Conservation (phyloP, 306 rosid species). For the Carpinus fangiana region DNA sequence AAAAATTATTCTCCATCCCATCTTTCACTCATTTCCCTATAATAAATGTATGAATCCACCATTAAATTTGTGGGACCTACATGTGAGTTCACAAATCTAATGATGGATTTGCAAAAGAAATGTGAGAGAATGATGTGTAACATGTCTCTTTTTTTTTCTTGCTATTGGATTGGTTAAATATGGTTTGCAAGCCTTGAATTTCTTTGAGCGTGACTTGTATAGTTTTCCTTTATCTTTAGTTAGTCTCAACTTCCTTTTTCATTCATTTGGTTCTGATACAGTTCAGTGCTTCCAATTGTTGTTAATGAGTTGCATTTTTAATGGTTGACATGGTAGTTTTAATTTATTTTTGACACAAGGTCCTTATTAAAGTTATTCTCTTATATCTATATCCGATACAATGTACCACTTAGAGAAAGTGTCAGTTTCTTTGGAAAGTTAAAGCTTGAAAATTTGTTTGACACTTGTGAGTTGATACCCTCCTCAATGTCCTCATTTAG, state of each 20-base stretch:
- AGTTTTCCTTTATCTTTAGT: not conserved
- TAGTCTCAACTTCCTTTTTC: not conserved
- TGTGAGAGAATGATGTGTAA: no score
- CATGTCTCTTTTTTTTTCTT: not conserved
- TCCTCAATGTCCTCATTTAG: not conserved
- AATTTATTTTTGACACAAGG: not conserved
- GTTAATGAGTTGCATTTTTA: not conserved
- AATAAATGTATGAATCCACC: no score
- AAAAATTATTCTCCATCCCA: no score
- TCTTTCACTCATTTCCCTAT: no score
- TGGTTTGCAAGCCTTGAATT: not conserved
- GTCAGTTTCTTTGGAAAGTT: not conserved
- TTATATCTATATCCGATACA: no score
- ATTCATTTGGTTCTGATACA: not conserved
- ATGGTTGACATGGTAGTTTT: not conserved
- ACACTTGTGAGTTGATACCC: not conserved
- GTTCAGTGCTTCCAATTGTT: not conserved
- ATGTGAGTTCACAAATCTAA: no score
- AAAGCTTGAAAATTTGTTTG: not conserved
- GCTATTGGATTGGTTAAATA: not conserved
- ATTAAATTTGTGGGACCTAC: no score
- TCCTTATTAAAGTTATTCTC: no score
- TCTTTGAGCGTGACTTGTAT: not conserved
- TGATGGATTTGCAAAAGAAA: no score
- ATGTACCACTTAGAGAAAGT: not conserved